These are phyloP conservation scores for Pseudevernia furfuracea DNA, from an alignment of 495 filamentous ascomycete genomes.

Conservation along the genomic window DNA sequence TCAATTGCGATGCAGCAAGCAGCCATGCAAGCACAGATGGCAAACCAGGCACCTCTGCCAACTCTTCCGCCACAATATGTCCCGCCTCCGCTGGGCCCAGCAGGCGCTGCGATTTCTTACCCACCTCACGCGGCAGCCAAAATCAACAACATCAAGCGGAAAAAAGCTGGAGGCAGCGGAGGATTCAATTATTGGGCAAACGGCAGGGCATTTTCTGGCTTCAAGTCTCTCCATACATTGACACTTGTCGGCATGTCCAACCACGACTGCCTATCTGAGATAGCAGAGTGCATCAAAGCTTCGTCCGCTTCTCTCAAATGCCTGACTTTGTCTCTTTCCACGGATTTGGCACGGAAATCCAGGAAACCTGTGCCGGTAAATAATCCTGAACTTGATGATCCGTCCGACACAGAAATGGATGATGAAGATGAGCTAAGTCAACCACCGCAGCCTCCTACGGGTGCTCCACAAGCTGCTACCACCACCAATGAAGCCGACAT, in stretches of 20 bases:
- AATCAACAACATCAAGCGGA: conserved; percentile 16
- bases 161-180: conserved; percentile 12
- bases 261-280: conserved; percentile 47
- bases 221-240: conserved; percentile 46
- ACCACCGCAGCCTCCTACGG: conserved; percentile 12
- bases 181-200: conserved; percentile 23
- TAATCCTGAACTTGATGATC: conserved; percentile 30
- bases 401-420: conserved; percentile 44
- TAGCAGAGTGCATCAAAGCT: conserved; percentile 45
- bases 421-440: conserved; percentile 37
- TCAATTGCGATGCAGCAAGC: conserved; percentile 8
- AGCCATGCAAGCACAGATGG: conserved; percentile 6
- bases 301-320: conserved; percentile 44
- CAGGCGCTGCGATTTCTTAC: conserved; percentile 9
- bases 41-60: conserved; percentile 10
- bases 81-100: conserved; percentile 8
- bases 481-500: conserved; percentile 28
- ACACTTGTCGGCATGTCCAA: conserved; percentile 50
- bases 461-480: conserved; percentile 12
- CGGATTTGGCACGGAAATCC: conserved; percentile 41
- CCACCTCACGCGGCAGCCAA: conserved; percentile 15
- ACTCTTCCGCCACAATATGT: conserved; percentile 7
- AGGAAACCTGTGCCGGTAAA: conserved; percentile 38
- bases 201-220: conserved; percentile 47
- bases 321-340: conserved; percentile 52